Conservation (phyloP, 1,139 yeast genomes). For the Hyphopichia fennica region DNA sequence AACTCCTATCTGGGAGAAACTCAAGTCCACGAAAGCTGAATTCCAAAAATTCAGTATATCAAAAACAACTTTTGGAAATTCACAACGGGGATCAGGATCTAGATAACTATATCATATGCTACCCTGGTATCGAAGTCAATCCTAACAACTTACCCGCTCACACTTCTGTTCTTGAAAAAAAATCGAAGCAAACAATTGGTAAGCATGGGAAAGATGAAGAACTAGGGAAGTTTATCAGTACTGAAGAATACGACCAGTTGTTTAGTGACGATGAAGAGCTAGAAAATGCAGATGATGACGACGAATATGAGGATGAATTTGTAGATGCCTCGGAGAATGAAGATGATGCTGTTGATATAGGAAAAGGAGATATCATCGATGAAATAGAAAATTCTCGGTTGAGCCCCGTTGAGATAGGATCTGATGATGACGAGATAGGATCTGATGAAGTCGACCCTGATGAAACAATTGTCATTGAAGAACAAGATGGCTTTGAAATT, state of each 20-base stretch:
- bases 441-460: conserved; percentile 2
- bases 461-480: not conserved
- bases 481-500: not conserved
- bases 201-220: conserved; percentile 3
- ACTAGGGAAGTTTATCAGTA: conserved; percentile 11
- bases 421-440: conserved; percentile 7
- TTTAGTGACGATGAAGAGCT: conserved; percentile 7
- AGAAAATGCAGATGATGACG: conserved; percentile 2
- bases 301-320: not conserved
- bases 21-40: not conserved
- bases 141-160: conserved; percentile 1
- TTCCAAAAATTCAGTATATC: not conserved
- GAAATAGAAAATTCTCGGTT: not conserved
- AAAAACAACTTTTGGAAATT: conserved; percentile 4
- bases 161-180: not conserved
- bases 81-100: conserved; percentile 10
- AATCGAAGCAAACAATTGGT: not conserved
- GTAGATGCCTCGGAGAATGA: not conserved
- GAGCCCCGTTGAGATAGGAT: too few relatives aligned
- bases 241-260: conserved; percentile 9
- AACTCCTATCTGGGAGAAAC: conserved; percentile 29
- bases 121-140: conserved; percentile 27
- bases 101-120: conserved; percentile 27
- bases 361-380: not conserved
- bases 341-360: not conserved